Evolutionary conservation across 1,139 yeast species (phyloP).

Genomic region (Suhomyces atakaporum): DNA sequence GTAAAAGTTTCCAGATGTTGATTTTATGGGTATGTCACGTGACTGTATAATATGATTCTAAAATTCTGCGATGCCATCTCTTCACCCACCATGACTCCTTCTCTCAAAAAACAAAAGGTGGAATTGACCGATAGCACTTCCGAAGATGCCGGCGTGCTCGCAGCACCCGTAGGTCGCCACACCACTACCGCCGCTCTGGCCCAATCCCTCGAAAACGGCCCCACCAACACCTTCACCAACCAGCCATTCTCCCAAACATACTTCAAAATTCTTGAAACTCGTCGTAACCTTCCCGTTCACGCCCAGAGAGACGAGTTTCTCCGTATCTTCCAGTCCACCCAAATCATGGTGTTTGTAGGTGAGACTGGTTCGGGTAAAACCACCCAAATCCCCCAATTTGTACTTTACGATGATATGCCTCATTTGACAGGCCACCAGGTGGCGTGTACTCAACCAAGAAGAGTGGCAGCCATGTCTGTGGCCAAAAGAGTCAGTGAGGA

Average conservation of each 20-base stretch:
- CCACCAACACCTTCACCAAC: slow-evolving; percentile 79
- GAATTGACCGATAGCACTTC: slow-evolving; percentile 58
- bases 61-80: slow-evolving; percentile 9
- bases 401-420: slow-evolving; percentile 88
- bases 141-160: slow-evolving; percentile 57
- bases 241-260: slow-evolving; percentile 60
- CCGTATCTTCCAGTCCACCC: slow-evolving; percentile 77
- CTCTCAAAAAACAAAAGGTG: slow-evolving; percentile 38
- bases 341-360: slow-evolving; percentile 97
- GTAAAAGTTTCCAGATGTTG: too few relatives aligned
- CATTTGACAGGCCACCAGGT: slow-evolving; percentile 76
- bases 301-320: slow-evolving; percentile 89
- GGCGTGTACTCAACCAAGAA: slow-evolving; percentile 96
- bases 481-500: slow-evolving; percentile 96
- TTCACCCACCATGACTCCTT: slow-evolving; percentile 9
- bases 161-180: slow-evolving; percentile 36
- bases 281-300: slow-evolving; percentile 92
- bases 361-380: slow-evolving; percentile 99
- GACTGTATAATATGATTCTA: slow-evolving; percentile 1
- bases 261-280: slow-evolving; percentile 69
- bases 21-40: slow-evolving; percentile 2
- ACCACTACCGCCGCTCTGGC: slow-evolving; percentile 78
- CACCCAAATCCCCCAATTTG: slow-evolving; percentile 96
- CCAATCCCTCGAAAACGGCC: slow-evolving; percentile 59
- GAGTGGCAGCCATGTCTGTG: slow-evolving; percentile 98